phyloP scores from a whole-genome alignment of 1,139 yeast genomes.

The Zygosaccharomyces pseudobailii region DNA sequence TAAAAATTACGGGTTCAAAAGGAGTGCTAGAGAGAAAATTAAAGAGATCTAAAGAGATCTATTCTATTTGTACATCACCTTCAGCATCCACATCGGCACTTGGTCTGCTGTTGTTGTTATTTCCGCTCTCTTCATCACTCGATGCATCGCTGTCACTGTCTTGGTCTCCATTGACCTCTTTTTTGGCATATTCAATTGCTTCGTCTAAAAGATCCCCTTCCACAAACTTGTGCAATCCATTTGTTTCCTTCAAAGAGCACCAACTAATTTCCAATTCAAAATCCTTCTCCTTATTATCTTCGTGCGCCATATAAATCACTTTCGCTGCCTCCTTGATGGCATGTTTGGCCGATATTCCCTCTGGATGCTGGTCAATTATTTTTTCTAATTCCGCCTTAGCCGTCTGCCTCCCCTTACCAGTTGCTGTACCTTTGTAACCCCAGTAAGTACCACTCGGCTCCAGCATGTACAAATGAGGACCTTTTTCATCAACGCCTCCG shows the following conservation, averaged over 20 bases:
- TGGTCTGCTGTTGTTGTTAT: conserved; percentile 22
- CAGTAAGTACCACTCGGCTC: conserved; percentile 97
- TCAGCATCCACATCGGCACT: conserved; percentile 21
- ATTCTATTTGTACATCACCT: conserved; percentile 29
- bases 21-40: background rate
- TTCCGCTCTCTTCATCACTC: conserved; percentile 34
- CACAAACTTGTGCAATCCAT: conserved; percentile 74
- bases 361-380: conserved; percentile 37
- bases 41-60: conserved; percentile 2
- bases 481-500: conserved; percentile 87
- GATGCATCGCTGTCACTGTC: conserved; percentile 44
- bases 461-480: conserved; percentile 90
- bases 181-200: conserved; percentile 77
- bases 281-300: conserved; percentile 95
- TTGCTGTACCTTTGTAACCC: conserved; percentile 97
- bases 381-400: conserved; percentile 96
- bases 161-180: conserved; percentile 73
- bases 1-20: background rate
- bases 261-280: conserved; percentile 93
- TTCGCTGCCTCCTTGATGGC: conserved; percentile 93
- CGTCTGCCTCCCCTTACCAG: conserved; percentile 96
- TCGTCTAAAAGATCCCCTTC: conserved; percentile 74
- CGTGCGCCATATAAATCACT: conserved; percentile 90
- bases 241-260: conserved; percentile 71
- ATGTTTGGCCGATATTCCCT: conserved; percentile 64